phyloP scores from a whole-genome alignment of 2,329 filamentous ascomycete species.

The Colletotrichum falcatum region DNA sequence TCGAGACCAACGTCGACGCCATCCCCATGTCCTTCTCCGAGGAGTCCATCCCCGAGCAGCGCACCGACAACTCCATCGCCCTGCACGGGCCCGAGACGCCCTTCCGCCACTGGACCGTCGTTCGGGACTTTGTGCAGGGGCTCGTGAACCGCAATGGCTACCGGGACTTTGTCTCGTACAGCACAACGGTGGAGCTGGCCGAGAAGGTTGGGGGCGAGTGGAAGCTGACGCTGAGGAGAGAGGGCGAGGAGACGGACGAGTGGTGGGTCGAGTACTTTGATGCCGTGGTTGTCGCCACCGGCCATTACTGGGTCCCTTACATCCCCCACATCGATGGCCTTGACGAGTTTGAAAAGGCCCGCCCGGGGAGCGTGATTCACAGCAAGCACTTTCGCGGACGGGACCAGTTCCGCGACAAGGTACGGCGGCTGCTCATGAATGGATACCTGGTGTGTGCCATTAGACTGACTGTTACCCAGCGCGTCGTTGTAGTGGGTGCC shows the following conservation, averaged over 20 bases:
- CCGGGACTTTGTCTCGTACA: conserved; percentile 63
- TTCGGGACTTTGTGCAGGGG: conserved; percentile 65
- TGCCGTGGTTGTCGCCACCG: conserved; percentile 70
- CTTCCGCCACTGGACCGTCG: conserved; percentile 70
- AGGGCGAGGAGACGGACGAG: conserved; percentile 55
- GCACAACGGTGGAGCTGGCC: conserved; percentile 71
- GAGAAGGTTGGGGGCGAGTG: conserved; percentile 64
- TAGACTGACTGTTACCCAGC: conserved; percentile 50
- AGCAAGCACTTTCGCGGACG: conserved; percentile 65
- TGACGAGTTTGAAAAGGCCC: conserved; percentile 57
- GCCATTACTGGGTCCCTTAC: conserved; percentile 71
- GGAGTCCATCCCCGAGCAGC: conserved; percentile 61
- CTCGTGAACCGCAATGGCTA: conserved; percentile 67
- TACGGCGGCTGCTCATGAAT: conserved; percentile 44
- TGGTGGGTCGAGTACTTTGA: conserved; percentile 75
- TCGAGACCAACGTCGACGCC: conserved; percentile 74
- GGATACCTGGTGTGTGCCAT: not conserved
- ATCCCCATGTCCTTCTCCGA: conserved; percentile 71
- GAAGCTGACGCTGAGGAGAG: conserved; percentile 63
- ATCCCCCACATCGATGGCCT: conserved; percentile 63
- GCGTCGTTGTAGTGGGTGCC: conserved; percentile 71
- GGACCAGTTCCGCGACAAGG: conserved; percentile 59
- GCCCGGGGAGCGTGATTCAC: conserved; percentile 65
- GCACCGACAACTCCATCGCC: conserved; percentile 47
- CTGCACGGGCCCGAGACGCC: conserved; percentile 68